Percentiles rank a stretch among this genome's conserved stretches.
phyloP scores from a whole-genome alignment of 371 early-diverging fungal species.

The Umbelopsis sp. region DNA sequence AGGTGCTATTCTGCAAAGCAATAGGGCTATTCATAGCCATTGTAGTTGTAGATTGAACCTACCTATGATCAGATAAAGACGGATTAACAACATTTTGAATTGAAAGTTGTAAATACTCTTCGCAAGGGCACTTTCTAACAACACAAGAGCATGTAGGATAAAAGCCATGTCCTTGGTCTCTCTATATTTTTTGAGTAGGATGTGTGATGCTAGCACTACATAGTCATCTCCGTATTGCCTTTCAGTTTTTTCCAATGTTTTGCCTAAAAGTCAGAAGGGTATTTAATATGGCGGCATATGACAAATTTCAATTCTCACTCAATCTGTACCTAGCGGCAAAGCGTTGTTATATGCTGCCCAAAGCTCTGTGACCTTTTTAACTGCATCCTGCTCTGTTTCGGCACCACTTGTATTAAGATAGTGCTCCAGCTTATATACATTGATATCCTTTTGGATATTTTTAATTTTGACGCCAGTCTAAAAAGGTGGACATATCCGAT shows the following conservation, averaged over 20 bases:
- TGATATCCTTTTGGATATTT: constrained; percentile 51
- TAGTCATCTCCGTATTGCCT: constrained; percentile 84
- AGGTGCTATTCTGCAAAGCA: too few species aligned
- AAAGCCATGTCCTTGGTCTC: constrained; percentile 33
- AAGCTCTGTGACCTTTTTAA: constrained; percentile 48
- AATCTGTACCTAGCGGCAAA: constrained; percentile 60
- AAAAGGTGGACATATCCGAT: background rate
- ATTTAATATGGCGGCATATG: background rate
- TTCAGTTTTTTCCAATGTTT: constrained; percentile 70
- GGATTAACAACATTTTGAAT: constrained; percentile 81
- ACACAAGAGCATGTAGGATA: constrained; percentile 56
- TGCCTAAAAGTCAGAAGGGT: constrained; percentile 33
- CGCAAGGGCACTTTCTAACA: constrained; percentile 76
- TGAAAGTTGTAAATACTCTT: constrained; percentile 81
- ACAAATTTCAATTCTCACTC: background rate
- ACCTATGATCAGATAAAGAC: constrained; percentile 76
- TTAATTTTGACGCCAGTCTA: constrained; percentile 32
- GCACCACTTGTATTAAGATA: constrained; percentile 35
- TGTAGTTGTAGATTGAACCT: constrained; percentile 22
- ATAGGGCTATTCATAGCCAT: too few species aligned
- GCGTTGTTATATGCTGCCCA: constrained; percentile 61
- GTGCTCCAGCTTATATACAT: constrained; percentile 58
- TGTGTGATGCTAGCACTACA: constrained; percentile 66
- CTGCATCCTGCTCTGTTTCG: constrained; percentile 26
- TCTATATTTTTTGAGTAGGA: constrained; percentile 58